Evolutionary conservation across 1,284 basidiomycete species (phyloP).

Genomic region (Meripilus lineatus): DNA sequence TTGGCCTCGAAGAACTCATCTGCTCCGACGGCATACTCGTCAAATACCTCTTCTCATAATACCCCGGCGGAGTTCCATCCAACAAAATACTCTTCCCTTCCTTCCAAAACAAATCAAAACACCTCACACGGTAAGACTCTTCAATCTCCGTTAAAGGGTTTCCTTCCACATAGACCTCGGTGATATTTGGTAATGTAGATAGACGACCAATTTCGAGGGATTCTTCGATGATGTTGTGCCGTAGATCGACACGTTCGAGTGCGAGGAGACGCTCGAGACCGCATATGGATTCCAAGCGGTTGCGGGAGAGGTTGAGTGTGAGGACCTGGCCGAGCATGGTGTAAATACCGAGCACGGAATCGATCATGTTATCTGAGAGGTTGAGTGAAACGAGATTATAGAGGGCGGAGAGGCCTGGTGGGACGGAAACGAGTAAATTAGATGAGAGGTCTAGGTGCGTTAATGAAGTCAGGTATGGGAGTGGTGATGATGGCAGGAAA

Average conservation of each 20-base stretch:
- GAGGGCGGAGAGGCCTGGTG: conserved; percentile 68
- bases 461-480: conserved; percentile 70
- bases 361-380: conserved; percentile 93
- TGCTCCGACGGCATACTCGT: conserved; percentile 43
- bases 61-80: conserved; percentile 72
- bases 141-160: conserved; percentile 76
- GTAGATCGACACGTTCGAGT: conserved; percentile 84
- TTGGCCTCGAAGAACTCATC: conserved; percentile 43
- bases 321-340: conserved; percentile 75
- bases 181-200: conserved; percentile 71
- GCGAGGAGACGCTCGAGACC: conserved; percentile 86
- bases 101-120: conserved; percentile 80
- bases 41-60: conserved; percentile 71
- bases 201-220: conserved; percentile 84
- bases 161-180: conserved; percentile 74
- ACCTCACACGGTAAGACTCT: conserved; percentile 69
- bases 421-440: conserved; percentile 85
- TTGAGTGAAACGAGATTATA: conserved; percentile 84
- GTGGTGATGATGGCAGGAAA: conserved; percentile 70
- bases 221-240: conserved; percentile 79
- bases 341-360: conserved; percentile 88
- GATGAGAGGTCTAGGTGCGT: conserved; percentile 88
- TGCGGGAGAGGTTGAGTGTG: conserved; percentile 74
- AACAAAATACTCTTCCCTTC: conserved; percentile 72
- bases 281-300: conserved; percentile 90